Base-by-base conservation (phyloP, 1,139 yeast genomes). In the Arxiozyma slooffiae region DNA sequence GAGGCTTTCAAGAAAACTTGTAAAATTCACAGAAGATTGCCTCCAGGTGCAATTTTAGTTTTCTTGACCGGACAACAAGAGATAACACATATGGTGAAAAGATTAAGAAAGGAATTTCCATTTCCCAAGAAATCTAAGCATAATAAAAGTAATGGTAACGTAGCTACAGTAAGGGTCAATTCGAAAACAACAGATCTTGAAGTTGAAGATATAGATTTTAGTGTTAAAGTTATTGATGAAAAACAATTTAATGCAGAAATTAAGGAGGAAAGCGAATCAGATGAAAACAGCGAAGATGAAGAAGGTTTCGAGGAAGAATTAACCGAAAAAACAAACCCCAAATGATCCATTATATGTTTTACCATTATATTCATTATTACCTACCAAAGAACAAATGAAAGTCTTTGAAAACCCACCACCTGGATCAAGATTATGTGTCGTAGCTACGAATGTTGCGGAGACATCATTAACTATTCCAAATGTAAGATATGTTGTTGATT, bases 381-480 rank as follows among this genome's bases (percentile, higher is more conserved):
- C 99, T 7, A 90, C 97, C 0, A 80, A 79, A 48, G 96, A 92
- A 62, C 99, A 94, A 69, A 83, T 94, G 92, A 86, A 82, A 63
- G 96, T 94, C 1, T 94, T 94, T 66, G 80, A 85, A 52, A 74
- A 74, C 0, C 95, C 96, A 3, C 98, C 98, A 1, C 71, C 72
- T 20, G 96, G 95, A 1, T 77, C 90, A 41, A 76, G 99, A 60
- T 67, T 92, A 9, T 90, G 97, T 71, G 85, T 94, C 46, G 87
- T 94, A 23, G 96, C 99, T 2, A 94, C 99, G 1, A 94, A 94
- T 66, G 96, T 94, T 52, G 98, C 99, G 0, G 99, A 94, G 68
- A 94, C 99, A 0, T 88, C 97, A 3, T 76, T 94, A 66, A 94
- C 99, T 0, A 94, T 94, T 57, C 98, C 98, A 0, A 95, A 96